Evolutionary conservation across 2,329 filamentous ascomycete genomes (phyloP).

Genomic region (Colletotrichum neosansevieriae): DNA sequence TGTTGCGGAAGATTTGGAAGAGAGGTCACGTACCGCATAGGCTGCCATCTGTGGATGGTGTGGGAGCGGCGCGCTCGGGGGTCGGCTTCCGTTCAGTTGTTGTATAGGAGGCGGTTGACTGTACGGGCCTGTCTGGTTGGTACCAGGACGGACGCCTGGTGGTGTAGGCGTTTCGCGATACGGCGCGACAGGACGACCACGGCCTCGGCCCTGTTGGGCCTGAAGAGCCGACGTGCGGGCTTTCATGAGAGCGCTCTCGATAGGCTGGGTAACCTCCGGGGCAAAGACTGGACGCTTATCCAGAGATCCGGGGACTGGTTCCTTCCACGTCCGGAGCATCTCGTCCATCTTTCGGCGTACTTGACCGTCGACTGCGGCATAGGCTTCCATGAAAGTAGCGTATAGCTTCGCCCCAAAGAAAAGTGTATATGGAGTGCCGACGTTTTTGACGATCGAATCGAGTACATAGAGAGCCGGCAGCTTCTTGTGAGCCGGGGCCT

Average conservation of each 20-base stretch:
- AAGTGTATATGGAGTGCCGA: conserved; percentile 95
- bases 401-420: conserved; percentile 94
- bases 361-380: conserved; percentile 85
- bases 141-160: conserved; percentile 61
- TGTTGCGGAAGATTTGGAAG: not conserved
- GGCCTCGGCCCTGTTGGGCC: conserved; percentile 60
- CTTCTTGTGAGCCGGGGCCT: conserved; percentile 91
- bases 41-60: conserved; percentile 32
- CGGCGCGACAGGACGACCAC: conserved; percentile 54
- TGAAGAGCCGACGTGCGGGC: conserved; percentile 69
- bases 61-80: conserved; percentile 39
- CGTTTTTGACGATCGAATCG: conserved; percentile 98
- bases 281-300: conserved; percentile 94
- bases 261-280: conserved; percentile 85
- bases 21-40: conserved; percentile 31
- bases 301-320: conserved; percentile 92
- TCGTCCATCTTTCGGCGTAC: conserved; percentile 94
- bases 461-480: conserved; percentile 96
- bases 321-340: conserved; percentile 98
- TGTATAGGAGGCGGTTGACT: conserved; percentile 53
- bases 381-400: conserved; percentile 96
- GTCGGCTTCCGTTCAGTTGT: conserved; percentile 47
- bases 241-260: conserved; percentile 94
- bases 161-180: conserved; percentile 83
- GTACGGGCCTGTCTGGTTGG: conserved; percentile 49